phyloP scores from a whole-genome alignment of 2,329 filamentous ascomycete genomes.

The Myriosclerotinia curreyana region DNA sequence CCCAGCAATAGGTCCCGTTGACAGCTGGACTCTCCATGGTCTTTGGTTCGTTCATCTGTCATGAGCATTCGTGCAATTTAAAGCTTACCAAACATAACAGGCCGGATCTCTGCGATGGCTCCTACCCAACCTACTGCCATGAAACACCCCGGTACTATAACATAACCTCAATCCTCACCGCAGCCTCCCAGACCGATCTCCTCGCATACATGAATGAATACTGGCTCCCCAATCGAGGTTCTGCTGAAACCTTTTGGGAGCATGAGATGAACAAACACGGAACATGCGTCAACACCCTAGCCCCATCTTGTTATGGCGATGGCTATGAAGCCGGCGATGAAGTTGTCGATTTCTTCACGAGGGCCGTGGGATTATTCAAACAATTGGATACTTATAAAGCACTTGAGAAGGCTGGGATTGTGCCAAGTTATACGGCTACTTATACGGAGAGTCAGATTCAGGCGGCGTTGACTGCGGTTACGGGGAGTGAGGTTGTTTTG shows the following conservation, averaged over 20 bases:
- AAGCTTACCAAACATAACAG: constrained; percentile 41
- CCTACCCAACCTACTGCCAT: constrained; percentile 66
- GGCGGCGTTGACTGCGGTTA: constrained; percentile 44
- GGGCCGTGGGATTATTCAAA: constrained; percentile 62
- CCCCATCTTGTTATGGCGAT: constrained; percentile 61
- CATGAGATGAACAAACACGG: constrained; percentile 77
- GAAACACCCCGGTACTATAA: constrained; percentile 58
- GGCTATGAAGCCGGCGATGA: constrained; percentile 58
- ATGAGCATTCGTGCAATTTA: neutral
- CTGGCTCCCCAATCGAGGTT: constrained; percentile 67
- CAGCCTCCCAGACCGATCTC: constrained; percentile 52
- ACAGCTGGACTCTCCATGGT: constrained; percentile 74
- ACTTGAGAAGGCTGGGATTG: constrained; percentile 51
- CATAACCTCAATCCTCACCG: constrained; percentile 59
- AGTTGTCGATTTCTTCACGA: constrained; percentile 65
- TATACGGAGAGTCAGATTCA: constrained; percentile 46
- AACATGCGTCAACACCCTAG: constrained; percentile 65
- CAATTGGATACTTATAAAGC: constrained; percentile 38
- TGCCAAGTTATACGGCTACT: constrained; percentile 43
- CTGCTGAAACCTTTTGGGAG: constrained; percentile 49
- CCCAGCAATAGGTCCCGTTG: constrained; percentile 58
- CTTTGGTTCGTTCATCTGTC: constrained; percentile 45
- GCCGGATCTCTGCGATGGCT: constrained; percentile 67
- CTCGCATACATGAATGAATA: constrained; percentile 57
- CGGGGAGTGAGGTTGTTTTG: constrained; percentile 47